A percentile compares a stretch with the other conserved stretches of the same genome.
phyloP scores from a whole-genome alignment of 495 filamentous ascomycete species.

The Hypomontagnella submonticulosa region DNA sequence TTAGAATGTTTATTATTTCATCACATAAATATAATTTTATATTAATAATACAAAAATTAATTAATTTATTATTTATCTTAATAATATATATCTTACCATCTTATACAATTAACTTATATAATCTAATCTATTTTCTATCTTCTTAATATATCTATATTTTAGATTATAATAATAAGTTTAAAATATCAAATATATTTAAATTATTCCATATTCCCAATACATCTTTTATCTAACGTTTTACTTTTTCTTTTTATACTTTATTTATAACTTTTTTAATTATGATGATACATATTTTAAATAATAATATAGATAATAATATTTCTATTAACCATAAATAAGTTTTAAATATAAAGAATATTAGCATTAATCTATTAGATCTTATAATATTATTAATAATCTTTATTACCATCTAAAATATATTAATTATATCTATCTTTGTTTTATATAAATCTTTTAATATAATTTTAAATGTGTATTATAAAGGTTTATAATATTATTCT shows the following conservation, averaged over 20 bases:
- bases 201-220: background rate
- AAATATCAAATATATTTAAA: conserved; percentile 1
- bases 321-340: background rate
- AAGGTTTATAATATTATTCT: background rate
- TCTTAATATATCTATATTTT: conserved; percentile 9
- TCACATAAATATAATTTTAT: conserved; percentile 1
- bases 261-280: conserved; percentile 6
- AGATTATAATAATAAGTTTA: conserved; percentile 8
- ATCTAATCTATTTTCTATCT: conserved; percentile 3
- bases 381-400: conserved; percentile 8
- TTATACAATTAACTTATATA: conserved; percentile 4
- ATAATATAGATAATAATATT: background rate
- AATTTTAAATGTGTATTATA: background rate
- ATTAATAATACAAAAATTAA: conserved; percentile 1
- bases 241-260: conserved; percentile 1
- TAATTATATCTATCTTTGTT: background rate
- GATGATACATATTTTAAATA: background rate
- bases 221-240: conserved; percentile 1
- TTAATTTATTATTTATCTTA: conserved; percentile 7
- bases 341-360: conserved; percentile 4
- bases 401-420: conserved; percentile 1
- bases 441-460: background rate
- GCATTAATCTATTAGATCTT: background rate
- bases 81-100: conserved; percentile 1
- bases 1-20: no score